A percentile compares a stretch with the other conserved stretches of the same genome.
These are phyloP conservation scores for Corynespora cassiicola DNA, from an alignment of 2,329 filamentous ascomycete genomes.

Conservation along the genomic window DNA sequence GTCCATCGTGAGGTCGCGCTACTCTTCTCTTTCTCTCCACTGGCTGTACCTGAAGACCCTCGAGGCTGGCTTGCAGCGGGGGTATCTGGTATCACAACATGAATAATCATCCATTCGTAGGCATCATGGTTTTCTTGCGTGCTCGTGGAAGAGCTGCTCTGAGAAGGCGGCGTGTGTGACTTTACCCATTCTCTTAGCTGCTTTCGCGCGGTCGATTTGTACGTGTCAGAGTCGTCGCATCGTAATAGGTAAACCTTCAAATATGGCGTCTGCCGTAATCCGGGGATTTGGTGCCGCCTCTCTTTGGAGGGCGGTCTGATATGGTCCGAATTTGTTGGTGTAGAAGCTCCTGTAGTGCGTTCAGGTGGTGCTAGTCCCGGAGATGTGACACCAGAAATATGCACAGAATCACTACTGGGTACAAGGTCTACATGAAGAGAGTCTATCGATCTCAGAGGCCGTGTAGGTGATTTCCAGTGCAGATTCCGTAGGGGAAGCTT, in stretches of 20 bases:
- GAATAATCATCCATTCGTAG: constrained; percentile 92
- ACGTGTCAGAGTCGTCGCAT: constrained; percentile 94
- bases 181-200: constrained; percentile 93
- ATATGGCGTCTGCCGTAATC: constrained; percentile 89
- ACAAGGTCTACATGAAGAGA: constrained; percentile 89
- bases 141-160: constrained; percentile 62
- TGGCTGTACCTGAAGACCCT: constrained; percentile 57
- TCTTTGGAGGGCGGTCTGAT: constrained; percentile 49
- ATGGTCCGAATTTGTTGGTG: constrained; percentile 33
- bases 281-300: constrained; percentile 92
- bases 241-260: constrained; percentile 87
- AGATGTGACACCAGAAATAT: constrained; percentile 41
- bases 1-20: constrained; percentile 75
- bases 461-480: constrained; percentile 94
- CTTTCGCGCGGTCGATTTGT: constrained; percentile 80
- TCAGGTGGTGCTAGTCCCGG: constrained; percentile 26
- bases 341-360: constrained; percentile 21
- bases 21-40: constrained; percentile 70
- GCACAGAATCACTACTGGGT: constrained; percentile 60
- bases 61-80: constrained; percentile 79
- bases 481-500: constrained; percentile 88
- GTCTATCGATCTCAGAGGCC: constrained; percentile 90
- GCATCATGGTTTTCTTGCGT: constrained; percentile 93
- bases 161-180: constrained; percentile 64
- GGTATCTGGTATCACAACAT: constrained; percentile 89